Base-by-base conservation (phyloP, 352 stramenopile species). In the Globisporangium spiculum region DNA sequence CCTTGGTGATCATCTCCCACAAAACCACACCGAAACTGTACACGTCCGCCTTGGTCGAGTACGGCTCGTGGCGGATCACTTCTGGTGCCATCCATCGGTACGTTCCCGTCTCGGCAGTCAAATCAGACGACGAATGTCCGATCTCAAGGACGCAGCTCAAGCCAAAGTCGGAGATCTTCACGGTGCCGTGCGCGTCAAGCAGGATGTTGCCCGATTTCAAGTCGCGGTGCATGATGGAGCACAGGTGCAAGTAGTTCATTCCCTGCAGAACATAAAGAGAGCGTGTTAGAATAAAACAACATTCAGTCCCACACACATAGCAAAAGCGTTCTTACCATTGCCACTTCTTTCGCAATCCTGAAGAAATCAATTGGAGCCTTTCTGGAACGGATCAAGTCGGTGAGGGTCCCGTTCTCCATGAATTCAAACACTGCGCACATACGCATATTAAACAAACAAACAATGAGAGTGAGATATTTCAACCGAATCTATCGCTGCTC, bases 121-220 rank as follows among this genome's bases (percentile, higher is more conserved):
- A 68, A 62, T 96, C 87, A 34, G 83, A 80, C 38, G 83, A 91
- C 38, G 76, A 83, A 52, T 67, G 60, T 16, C 82, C 85, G 24
- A 93, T 91, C 58, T 96, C 86, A 16, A 96, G 76, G 58, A 93
- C 85, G 46, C 87, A 94, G 36, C 88, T 96, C 53, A 97, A 72
- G 2, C 88, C 88, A 76, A 97, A 97, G 67, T 97, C 90, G 12
- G 88, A 95, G 54, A 97, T 94, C 69, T 97, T 96, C 58, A 90
- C 86, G 4, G 84, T 93, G 44, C 83, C 83, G 57, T 94, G 86
- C 3, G 77, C 81, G 73, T 96, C 88, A 22, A 97, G 80, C 18
- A 97, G 73, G 41, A 99, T 84, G 76, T 98, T 99, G 26, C 96
- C 93, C n/a, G 96, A 97, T 78, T 98, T 98, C 41, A 99, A 78